Evolutionary conservation across 495 filamentous ascomycete species (phyloP), one percentile per base, ranked within the genome.

Genomic region (Penicillium bovifimosum): DNA sequence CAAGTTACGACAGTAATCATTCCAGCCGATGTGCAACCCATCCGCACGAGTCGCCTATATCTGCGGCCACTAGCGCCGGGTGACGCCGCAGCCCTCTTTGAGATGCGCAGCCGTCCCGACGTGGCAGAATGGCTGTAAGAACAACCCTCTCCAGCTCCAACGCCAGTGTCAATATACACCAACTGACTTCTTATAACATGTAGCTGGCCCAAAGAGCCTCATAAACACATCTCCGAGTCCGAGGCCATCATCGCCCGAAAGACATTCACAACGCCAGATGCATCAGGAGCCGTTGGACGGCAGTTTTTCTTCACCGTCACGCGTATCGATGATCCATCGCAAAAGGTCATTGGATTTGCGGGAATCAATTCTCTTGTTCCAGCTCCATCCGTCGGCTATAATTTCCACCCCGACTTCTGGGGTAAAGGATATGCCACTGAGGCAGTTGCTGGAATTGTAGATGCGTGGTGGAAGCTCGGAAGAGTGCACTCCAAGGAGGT

Each of bases 71-170:
- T 60, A 11, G 41, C 45, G 13, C 40, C 44, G 24, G 35, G 45
- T 24, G 61, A 66, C 35, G 63, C 63, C 3, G 38, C 42, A 1
- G 58, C 52, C 3, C 41, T 66, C 0, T 66, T 61, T 40, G 58
- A 57, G 11, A 54, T 56, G 14, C 56, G 63, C 26, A 34, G 40
- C 10, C 52, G 56, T 34, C 61, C 59, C 32, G 63, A 68, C 5
- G 63, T 66, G 14, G 61, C 59, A 9, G 36, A 62, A n/a, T 68
- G 54, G 54, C 50, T 68, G 65, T 68, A 52, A 58, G 61, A 36
- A 16, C 33, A 38, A 11, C 44, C 32, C 38, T 27, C 10, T 36
- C 31, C 14, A n/a, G 13, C 17, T n/a, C 13, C 29, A 32, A 39
- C 9, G 29, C 9, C 5, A 7, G 14, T 11, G 16, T 11, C 6